Evolutionary conservation across 768 basidiomycete genomes (phyloP).

Genomic region (Leccinum rimulosum): DNA sequence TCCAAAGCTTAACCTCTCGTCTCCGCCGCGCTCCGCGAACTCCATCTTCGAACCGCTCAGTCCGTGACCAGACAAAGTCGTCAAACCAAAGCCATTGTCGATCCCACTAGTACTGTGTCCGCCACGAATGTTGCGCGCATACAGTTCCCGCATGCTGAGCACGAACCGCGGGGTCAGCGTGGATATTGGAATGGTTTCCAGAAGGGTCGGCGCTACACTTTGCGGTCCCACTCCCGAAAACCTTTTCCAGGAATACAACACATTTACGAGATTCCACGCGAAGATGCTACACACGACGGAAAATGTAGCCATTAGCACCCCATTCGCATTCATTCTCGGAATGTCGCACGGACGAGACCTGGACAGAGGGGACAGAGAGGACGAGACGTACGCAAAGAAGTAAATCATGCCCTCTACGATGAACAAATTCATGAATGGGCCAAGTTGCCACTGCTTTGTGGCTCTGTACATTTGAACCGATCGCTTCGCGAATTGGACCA

Average conservation of each 20-base stretch:
- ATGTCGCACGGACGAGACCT: neutral
- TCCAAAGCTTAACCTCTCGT: neutral
- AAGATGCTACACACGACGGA: neutral
- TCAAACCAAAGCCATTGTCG: neutral
- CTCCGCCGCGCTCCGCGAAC: neutral
- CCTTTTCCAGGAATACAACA: neutral
- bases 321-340: neutral
- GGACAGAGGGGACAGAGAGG: neutral
- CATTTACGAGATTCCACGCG: neutral
- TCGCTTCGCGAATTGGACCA: neutral
- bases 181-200: neutral
- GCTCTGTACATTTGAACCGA: neutral
- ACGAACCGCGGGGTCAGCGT: neutral
- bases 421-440: slow-evolving; percentile 1
- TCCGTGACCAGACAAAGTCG: neutral
- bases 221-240: neutral
- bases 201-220: neutral
- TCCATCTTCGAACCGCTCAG: neutral
- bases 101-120: neutral
- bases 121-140: neutral
- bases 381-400: slow-evolving; percentile 8
- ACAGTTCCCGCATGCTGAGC: neutral
- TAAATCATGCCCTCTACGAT: neutral
- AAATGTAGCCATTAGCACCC: neutral
- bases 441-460: neutral